These are phyloP conservation scores for Coemansia sp. DNA, from an alignment of 192 early-diverging fungal species.

Conservation along the genomic window DNA sequence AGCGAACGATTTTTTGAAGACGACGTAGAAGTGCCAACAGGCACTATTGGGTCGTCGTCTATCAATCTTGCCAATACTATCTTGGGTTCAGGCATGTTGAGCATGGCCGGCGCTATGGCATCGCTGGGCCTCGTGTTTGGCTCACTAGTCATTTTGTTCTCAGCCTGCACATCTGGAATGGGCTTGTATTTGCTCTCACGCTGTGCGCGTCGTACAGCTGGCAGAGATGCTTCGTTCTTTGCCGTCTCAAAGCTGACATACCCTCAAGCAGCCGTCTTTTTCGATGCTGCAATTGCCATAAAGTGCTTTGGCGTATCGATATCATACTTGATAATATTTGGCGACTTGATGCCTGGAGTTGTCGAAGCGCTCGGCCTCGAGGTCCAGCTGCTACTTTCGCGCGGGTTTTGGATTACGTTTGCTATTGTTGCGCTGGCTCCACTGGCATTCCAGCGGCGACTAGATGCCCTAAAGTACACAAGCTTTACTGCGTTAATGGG, in stretches of 20 bases:
- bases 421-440: constrained; percentile 73
- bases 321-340: constrained; percentile 93
- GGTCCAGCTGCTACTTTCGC: constrained; percentile 55
- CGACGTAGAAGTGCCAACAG: constrained; percentile 54
- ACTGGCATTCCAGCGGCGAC: constrained; percentile 72
- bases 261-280: constrained; percentile 80
- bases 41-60: constrained; percentile 63
- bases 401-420: constrained; percentile 84
- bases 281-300: constrained; percentile 95
- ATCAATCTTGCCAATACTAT: constrained; percentile 96
- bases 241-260: constrained; percentile 88
- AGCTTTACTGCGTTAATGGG: constrained; percentile 82
- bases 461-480: constrained; percentile 91
- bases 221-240: constrained; percentile 87
- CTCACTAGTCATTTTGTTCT: constrained; percentile 75
- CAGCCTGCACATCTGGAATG: constrained; percentile 69
- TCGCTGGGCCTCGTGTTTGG: constrained; percentile 81
- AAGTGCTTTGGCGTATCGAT: constrained; percentile 98
- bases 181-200: constrained; percentile 83
- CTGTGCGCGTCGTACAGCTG: constrained; percentile 72
- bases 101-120: constrained; percentile 91
- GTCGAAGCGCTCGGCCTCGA: constrained; percentile 34
- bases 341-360: constrained; percentile 86
- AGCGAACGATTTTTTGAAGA: constrained; percentile 37
- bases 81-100: constrained; percentile 95